These are phyloP conservation scores for Yamadazyma sp. DNA, from an alignment of 805 yeast genomes.

Conservation along the genomic window DNA sequence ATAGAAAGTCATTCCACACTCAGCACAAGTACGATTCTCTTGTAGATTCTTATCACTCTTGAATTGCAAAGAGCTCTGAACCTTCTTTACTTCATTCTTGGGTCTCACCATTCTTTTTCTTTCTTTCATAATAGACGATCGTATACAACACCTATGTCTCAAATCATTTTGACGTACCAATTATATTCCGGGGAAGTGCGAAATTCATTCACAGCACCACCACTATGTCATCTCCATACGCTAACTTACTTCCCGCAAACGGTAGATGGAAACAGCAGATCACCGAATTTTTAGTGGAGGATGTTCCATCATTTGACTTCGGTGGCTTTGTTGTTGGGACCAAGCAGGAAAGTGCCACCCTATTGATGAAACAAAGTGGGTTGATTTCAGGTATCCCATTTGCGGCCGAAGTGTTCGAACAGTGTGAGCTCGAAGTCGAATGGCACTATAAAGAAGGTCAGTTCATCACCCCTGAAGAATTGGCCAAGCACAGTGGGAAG, in stretches of 20 bases:
- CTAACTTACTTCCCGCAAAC: conserved; percentile 64
- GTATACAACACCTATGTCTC: too few relatives aligned
- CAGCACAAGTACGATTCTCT: conserved; percentile 41
- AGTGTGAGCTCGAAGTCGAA: conserved; percentile 66
- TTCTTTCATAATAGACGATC: too few relatives aligned
- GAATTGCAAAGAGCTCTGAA: conserved; percentile 20
- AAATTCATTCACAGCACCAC: conserved; percentile 2
- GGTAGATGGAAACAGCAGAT: conserved; percentile 84
- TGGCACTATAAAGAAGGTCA: conserved; percentile 79
- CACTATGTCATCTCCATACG: conserved; percentile 13
- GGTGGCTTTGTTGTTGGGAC: conserved; percentile 96
- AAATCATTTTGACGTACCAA: too few relatives aligned
- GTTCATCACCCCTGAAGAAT: conserved; percentile 38
- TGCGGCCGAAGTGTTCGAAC: conserved; percentile 78
- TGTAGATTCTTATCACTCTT: too few relatives aligned
- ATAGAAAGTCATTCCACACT: conserved; percentile 56
- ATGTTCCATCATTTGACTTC: conserved; percentile 89
- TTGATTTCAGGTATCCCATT: conserved; percentile 85
- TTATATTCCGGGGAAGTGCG: conserved; percentile 6
- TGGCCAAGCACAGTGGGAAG: conserved; percentile 50
- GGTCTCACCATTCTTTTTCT: too few relatives aligned
- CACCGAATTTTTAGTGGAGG: conserved; percentile 76
- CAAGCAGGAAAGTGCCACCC: conserved; percentile 64
- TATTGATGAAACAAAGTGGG: conserved; percentile 81
- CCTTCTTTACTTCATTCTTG: conserved; percentile 6